phyloP scores from a whole-genome alignment of 139 green algal species.

The Tetratostichococcus sp. region DNA sequence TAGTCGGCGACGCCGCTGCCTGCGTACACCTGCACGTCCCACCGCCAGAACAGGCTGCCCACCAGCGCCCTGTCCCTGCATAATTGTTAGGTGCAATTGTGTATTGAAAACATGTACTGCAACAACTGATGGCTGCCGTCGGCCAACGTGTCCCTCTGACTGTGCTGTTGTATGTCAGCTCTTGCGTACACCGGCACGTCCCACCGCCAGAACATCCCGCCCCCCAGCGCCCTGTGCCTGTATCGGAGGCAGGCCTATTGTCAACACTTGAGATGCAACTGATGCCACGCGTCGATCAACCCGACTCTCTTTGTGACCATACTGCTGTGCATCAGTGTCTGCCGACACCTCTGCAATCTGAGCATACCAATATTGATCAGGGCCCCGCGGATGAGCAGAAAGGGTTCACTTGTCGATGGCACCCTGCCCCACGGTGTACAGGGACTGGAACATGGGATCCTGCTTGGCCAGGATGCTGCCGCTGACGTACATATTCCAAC shows the following conservation, averaged over 20 bases:
- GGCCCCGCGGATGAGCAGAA: background rate
- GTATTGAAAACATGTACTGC: background rate
- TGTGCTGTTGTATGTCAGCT: no score
- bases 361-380: background rate
- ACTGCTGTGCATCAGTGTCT: background rate
- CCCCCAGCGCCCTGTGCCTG: constrained; percentile 4
- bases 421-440: background rate
- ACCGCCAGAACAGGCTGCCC: constrained; percentile 21
- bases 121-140: no score
- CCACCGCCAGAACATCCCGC: constrained; percentile 20
- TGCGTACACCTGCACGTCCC: constrained; percentile 13
- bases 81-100: background rate
- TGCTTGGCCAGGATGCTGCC: constrained; percentile 9
- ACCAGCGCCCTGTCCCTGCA: constrained; percentile 7
- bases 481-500: background rate
- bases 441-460: constrained; percentile 11
- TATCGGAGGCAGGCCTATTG: background rate
- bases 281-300: no score
- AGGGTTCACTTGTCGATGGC: background rate
- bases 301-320: no score
- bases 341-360: background rate
- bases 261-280: background rate
- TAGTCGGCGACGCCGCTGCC: constrained; percentile 3
- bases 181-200: constrained; percentile 10
- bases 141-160: no score